A percentile compares a stretch with the other conserved stretches of the same genome.
These are phyloP conservation scores for Erodium trifolium DNA, from an alignment of 441 rosid genomes.

Conservation along the genomic window DNA sequence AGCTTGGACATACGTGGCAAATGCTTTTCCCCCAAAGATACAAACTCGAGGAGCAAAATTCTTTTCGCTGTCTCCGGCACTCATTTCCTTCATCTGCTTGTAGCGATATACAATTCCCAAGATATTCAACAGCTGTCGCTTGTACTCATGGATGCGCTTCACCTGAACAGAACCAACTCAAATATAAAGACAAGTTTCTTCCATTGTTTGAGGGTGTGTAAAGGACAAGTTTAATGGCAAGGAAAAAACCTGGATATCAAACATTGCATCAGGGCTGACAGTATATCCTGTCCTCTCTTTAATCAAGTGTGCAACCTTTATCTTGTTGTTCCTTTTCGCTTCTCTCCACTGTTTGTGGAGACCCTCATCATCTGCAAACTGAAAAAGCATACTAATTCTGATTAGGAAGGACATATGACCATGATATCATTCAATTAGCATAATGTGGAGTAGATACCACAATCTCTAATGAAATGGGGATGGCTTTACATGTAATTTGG, in stretches of 20 bases:
- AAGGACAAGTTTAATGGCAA: constrained; percentile 1
- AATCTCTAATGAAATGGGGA: no score
- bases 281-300: constrained; percentile 77
- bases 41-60: constrained; percentile 80
- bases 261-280: constrained; percentile 88
- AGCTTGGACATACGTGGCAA: constrained; percentile 86
- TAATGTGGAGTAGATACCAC: no score
- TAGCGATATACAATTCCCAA: constrained; percentile 84
- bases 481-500: no score
- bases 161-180: constrained; percentile 40
- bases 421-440: no score
- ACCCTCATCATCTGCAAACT: constrained; percentile 81
- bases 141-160: constrained; percentile 94
- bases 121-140: constrained; percentile 78
- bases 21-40: constrained; percentile 95
- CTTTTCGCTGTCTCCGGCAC: constrained; percentile 47
- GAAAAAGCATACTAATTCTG: constrained; percentile 17
- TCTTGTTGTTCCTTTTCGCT: constrained; percentile 72
- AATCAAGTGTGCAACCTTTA: constrained; percentile 61
- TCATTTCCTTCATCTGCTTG: constrained; percentile 94
- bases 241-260: constrained; percentile 71
- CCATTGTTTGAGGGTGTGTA: neutral
- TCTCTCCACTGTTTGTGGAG: constrained; percentile 70
- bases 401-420: constrained; percentile 3
- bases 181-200: constrained; percentile 1